Evolutionary conservation across 1,139 yeast genomes (phyloP), one percentile per base, ranked within the genome.

Genomic region (Hanseniaspora sp.): DNA sequence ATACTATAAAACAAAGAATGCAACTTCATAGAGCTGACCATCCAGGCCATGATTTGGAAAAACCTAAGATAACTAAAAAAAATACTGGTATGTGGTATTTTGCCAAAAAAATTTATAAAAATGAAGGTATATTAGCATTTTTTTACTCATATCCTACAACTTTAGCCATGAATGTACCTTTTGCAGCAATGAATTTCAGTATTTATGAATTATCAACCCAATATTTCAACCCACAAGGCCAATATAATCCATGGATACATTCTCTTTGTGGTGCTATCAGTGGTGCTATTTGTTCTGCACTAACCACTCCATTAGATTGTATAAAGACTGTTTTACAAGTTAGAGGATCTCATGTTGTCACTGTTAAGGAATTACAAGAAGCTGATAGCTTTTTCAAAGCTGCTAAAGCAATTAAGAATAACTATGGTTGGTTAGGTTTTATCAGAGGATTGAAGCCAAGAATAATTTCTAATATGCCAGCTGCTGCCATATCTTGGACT

Each of bases 401-500:
- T 38, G 83, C 88, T 1, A 68, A 63, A 42, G 87, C 83, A 23
- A 78, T 92, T 58, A 82, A 79, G 64, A 69, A 72, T 56, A 76
- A 77, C 49, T 80, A 82, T 56, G 96, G 96, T 5, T 61, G 77
- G 59, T 62, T 63, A 39, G 95, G 95, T 0, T 90, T 92, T 68
- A 68, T 77, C 64, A 76, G 95, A 63, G 98, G 98, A 31, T 74
- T 90, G 64, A 82, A 83, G 65, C 97, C 99, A 49, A 79, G 99
- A 69, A 82, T 94, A 55, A 82, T 92, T 41, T 86, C 94, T 59
- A 88, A 90, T 67, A 90, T 92, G 67, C 99, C 99, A 23, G 84
- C 95, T 49, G 90, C 98, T 12, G 98, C 98, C 37, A 90, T 92
- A 58, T 83, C 95, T 59, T 92, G 98, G 98, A 92, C 97, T 1